Conservation (phyloP, 2,329 filamentous ascomycete genomes). For the Coniochaeta pulveracea region DNA sequence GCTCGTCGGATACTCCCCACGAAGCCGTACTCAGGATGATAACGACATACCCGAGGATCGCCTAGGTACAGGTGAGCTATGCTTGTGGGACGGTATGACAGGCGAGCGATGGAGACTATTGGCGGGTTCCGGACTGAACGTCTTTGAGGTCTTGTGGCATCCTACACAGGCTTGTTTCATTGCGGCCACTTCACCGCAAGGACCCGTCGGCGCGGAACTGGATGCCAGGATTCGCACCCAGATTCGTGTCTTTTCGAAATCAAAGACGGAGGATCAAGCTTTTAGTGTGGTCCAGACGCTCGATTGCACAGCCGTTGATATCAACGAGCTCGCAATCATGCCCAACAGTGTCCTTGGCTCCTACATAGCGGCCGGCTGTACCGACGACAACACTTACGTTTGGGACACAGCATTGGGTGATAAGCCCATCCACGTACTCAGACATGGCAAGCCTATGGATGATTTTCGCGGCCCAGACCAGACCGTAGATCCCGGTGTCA, state of each 20-base stretch:
- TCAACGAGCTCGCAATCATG: conserved; percentile 50
- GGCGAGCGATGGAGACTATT: conserved; percentile 33
- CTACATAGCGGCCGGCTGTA: conserved; percentile 51
- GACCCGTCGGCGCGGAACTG: conserved; percentile 20
- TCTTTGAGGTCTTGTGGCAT: conserved; percentile 56
- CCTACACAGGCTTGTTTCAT: conserved; percentile 40
- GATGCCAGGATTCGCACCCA: conserved; percentile 40
- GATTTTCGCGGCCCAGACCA: conserved; percentile 33
- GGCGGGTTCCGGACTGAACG: conserved; percentile 43
- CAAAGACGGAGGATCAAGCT: conserved; percentile 18
- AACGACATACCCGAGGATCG: conserved; percentile 47
- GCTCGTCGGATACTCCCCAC: conserved; percentile 51
- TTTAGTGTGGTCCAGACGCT: conserved; percentile 40
- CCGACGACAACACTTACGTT: conserved; percentile 49
- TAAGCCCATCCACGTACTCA: conserved; percentile 40
- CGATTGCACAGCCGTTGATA: conserved; percentile 47
- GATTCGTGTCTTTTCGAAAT: conserved; percentile 34
- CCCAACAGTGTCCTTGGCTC: conserved; percentile 37
- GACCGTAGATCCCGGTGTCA: conserved; percentile 48
- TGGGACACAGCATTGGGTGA: conserved; percentile 51
- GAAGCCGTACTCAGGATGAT: conserved; percentile 40
- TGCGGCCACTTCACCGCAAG: conserved; percentile 43
- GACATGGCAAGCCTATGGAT: conserved; percentile 35
- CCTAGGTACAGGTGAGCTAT: conserved; percentile 45
- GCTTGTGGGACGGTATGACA: conserved; percentile 42